phyloP scores from a whole-genome alignment of 202 grass and related monocot genomes.

The Elaeis oleifera region DNA sequence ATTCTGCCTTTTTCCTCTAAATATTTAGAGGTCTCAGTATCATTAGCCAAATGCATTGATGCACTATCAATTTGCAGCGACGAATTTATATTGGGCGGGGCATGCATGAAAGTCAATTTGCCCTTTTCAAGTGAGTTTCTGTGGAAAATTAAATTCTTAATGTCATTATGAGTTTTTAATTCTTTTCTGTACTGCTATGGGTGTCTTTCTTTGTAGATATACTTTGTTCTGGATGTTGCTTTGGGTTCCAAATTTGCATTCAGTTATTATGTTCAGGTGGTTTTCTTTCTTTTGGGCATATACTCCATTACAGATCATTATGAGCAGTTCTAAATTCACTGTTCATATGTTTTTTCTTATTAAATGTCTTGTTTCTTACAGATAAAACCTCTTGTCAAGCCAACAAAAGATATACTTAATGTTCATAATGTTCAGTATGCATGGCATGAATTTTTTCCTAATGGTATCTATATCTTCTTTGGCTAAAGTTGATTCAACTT shows the following conservation, averaged over 20 bases:
- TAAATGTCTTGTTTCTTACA: slow-evolving; percentile 36
- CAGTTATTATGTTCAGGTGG: slow-evolving; percentile 86
- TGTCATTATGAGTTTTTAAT: slow-evolving; percentile 2
- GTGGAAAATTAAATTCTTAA: neutral
- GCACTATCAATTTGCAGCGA: slow-evolving; percentile 21
- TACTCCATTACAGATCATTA: neutral
- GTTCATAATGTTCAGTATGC: slow-evolving; percentile 74
- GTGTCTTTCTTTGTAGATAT: slow-evolving; percentile 43
- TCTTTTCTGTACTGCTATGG: neutral
- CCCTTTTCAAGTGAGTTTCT: slow-evolving; percentile 83
- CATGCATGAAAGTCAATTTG: slow-evolving; percentile 85
- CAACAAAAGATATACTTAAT: slow-evolving; percentile 89
- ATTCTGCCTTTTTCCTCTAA: too few species aligned
- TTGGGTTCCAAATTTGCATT: slow-evolving; percentile 82
- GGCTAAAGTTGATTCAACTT: slow-evolving; percentile 8
- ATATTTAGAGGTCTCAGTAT: neutral
- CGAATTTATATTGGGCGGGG: slow-evolving; percentile 96
- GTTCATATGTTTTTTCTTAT: slow-evolving; percentile 5
- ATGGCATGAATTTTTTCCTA: slow-evolving; percentile 97
- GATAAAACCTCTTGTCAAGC: slow-evolving; percentile 85
- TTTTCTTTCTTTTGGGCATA: slow-evolving; percentile 3
- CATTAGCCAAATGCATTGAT: neutral
- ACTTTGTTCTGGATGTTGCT: slow-evolving; percentile 83
- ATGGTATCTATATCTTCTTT: slow-evolving; percentile 43
- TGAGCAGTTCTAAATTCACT: too few species aligned